These are phyloP conservation scores for Bertia moriformis DNA, from an alignment of 2,329 filamentous ascomycete genomes.

Conservation along the genomic window DNA sequence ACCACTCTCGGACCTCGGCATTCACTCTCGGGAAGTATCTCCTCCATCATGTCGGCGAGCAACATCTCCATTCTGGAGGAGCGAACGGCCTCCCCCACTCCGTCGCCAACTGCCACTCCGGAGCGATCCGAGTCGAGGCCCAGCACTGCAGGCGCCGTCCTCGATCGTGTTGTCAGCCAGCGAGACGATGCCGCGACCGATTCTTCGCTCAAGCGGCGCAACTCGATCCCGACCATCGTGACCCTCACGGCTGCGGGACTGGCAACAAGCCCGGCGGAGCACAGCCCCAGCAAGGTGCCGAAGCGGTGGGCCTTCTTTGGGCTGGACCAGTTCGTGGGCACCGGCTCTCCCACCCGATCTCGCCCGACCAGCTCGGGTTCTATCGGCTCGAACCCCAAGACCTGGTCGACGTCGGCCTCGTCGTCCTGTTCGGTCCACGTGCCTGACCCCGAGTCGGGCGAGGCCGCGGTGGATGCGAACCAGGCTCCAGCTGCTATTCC, in stretches of 20 bases:
- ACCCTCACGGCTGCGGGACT: slow-evolving; percentile 20
- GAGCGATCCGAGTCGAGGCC: slow-evolving; percentile 38
- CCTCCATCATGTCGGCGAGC: slow-evolving; percentile 55
- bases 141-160: slow-evolving; percentile 57
- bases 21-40: slow-evolving; percentile 66
- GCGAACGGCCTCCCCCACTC: slow-evolving; percentile 17
- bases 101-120: slow-evolving; percentile 23
- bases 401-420: slow-evolving; percentile 7
- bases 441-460: slow-evolving; percentile 11
- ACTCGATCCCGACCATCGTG: slow-evolving; percentile 41
- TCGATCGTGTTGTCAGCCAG: slow-evolving; percentile 33
- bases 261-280: slow-evolving; percentile 17
- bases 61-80: slow-evolving; percentile 26
- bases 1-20: slow-evolving; percentile 56
- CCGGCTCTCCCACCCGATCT: slow-evolving; percentile 27
- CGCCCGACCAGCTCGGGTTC: slow-evolving; percentile 32
- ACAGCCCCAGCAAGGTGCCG: slow-evolving; percentile 32
- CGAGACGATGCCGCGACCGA: slow-evolving; percentile 14
- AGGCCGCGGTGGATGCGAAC: slow-evolving; percentile 6
- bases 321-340: slow-evolving; percentile 35
- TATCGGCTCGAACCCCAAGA: slow-evolving; percentile 18
- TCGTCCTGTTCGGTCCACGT: slow-evolving; percentile 21
- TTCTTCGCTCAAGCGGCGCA: slow-evolving; percentile 32
- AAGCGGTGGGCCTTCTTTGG: slow-evolving; percentile 51
- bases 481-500: slow-evolving; percentile 11